Conservation (phyloP, 192 early-diverging fungal genomes). For the Geranomyces variabilis region DNA sequence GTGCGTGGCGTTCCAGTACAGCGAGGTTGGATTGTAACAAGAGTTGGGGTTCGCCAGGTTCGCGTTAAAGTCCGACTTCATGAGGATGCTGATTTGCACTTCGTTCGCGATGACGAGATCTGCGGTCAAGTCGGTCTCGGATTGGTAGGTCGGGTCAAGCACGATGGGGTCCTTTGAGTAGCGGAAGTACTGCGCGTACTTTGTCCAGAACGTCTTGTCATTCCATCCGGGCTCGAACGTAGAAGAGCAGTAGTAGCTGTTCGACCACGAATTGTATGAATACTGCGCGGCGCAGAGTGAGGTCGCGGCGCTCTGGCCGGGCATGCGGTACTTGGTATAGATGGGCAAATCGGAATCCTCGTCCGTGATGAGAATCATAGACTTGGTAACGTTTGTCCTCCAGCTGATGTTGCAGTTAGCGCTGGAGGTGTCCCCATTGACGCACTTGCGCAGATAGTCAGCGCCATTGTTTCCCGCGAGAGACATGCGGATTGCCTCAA, state of each 20-base stretch:
- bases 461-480: slow-evolving; percentile 32
- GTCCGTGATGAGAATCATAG: slow-evolving; percentile 48
- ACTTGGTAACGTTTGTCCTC: slow-evolving; percentile 22
- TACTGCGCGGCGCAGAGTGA: slow-evolving; percentile 28
- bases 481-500: slow-evolving; percentile 45
- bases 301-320: slow-evolving; percentile 19
- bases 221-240: slow-evolving; percentile 30
- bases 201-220: not conserved
- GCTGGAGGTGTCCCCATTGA: not conserved
- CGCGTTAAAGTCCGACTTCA: slow-evolving; percentile 26
- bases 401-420: slow-evolving; percentile 32
- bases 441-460: slow-evolving; percentile 14
- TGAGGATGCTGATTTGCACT: slow-evolving; percentile 31
- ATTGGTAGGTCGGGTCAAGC: slow-evolving; percentile 32
- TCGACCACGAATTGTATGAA: not conserved
- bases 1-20: slow-evolving; percentile 1
- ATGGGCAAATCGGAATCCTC: slow-evolving; percentile 46
- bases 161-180: slow-evolving; percentile 11
- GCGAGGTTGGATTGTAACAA: not conserved
- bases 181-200: slow-evolving; percentile 36
- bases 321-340: slow-evolving; percentile 20
- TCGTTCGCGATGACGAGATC: slow-evolving; percentile 10
- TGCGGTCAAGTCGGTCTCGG: slow-evolving; percentile 39
- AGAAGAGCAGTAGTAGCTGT: not conserved
- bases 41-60: not conserved